Evolutionary conservation across 2,329 filamentous ascomycete species (phyloP), one percentile per base, ranked within the genome.

Genomic region (Lojkania enalia): DNA sequence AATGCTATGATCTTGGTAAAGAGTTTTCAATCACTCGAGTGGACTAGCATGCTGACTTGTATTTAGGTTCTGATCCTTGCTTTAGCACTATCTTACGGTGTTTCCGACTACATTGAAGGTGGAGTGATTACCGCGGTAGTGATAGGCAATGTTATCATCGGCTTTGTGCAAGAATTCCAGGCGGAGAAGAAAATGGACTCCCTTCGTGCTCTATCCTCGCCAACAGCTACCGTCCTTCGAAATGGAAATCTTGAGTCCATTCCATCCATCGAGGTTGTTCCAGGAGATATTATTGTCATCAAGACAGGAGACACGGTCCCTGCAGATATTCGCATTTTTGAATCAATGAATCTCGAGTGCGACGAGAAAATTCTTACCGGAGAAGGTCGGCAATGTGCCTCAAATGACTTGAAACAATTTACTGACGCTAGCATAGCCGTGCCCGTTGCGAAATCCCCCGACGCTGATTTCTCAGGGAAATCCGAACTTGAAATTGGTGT

Each of bases 361-460:
- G 86, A 90, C 47, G 83, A 87, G 64, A 81, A 83, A 13, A 74
- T 85, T 36, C 74, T 87, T 21, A 87, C 84, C 3, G 84, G 84
- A 53, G 84, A 87, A 69, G 39, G 44, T 47, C 42, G 5, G 29
- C 18, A 3, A 13, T 18, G 11, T 37, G 15, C 19, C 21, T 3
- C 14, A 36, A 12, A 3, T 20, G 6, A 33, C 6, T 16, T 33
- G 9, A 33, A 6, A 33, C 7, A 33, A 11, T 27, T 7, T 27
- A 27, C 11, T 9, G 18, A 20, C 15, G 35, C 25, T 3, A 12
- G 15, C 33, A 15, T 35, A 47, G 85, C 84, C 18, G 66, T 84
- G 18, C 79, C 84, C 39, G 82, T 84, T 48, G 79, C 42, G 68
- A 87, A 87, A 63, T 74, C 79, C 47, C 76, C 79, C 13, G 76